Evolutionary conservation across 2,329 filamentous ascomycete species (phyloP).

Genomic region (Stenocarpella maydis): DNA sequence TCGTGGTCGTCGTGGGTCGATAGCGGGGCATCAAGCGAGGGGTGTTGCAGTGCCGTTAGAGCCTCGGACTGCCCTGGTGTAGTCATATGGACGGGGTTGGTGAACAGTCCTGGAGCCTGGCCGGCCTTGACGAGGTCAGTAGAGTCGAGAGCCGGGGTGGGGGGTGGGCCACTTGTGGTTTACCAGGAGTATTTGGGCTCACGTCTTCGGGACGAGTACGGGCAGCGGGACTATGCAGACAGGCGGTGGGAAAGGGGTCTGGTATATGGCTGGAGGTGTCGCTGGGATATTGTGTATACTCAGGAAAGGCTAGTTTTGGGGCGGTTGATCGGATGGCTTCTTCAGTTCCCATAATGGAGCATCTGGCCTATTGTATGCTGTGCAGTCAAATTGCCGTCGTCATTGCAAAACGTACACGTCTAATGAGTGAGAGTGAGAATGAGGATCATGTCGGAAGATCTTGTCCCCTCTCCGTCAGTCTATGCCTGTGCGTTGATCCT

Average conservation of each 20-base stretch:
- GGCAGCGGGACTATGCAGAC: neutral
- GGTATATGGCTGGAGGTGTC: neutral
- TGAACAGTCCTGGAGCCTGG: neutral
- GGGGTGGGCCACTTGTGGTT: neutral
- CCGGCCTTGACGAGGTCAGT: conserved; percentile 4
- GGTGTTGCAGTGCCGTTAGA: conserved; percentile 22
- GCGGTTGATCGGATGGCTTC: conserved; percentile 1
- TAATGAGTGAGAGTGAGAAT: neutral
- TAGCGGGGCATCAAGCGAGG: neutral
- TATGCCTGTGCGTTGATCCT: neutral
- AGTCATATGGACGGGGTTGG: conserved; percentile 29
- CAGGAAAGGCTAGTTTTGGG: neutral
- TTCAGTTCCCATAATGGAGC: conserved; percentile 29
- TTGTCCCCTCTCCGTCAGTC: neutral
- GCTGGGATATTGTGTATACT: neutral
- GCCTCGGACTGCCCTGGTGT: conserved; percentile 18
- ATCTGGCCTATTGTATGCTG: conserved; percentile 2
- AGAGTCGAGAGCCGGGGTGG: neutral
- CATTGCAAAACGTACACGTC: conserved; percentile 5
- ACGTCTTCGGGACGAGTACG: neutral
- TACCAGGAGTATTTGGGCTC: neutral
- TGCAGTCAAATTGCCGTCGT: conserved; percentile 13
- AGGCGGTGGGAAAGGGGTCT: neutral
- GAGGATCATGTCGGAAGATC: conserved; percentile 6
- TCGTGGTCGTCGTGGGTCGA: neutral